phyloP scores from a whole-genome alignment of 768 basidiomycete genomes.

The Bullera alba region DNA sequence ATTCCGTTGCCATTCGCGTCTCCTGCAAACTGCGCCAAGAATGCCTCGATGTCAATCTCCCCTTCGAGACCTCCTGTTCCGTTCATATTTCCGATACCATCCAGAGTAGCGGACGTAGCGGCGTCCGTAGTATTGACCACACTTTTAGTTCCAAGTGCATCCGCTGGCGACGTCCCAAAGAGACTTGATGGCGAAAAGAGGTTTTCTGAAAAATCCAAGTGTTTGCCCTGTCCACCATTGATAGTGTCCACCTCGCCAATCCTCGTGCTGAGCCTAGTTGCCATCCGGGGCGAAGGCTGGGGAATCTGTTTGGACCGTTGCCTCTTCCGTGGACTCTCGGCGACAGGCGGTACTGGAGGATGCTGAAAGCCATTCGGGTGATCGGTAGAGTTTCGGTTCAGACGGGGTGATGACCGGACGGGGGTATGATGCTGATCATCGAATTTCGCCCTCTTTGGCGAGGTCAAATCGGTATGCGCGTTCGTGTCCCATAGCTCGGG shows the following conservation, averaged over 20 bases:
- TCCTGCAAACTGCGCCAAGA: slow-evolving; percentile 12
- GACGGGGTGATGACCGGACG: slow-evolving; percentile 18
- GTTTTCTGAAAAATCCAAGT: slow-evolving; percentile 3
- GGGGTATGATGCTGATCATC: slow-evolving; percentile 5
- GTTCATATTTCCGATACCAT: background rate
- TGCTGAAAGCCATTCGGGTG: background rate
- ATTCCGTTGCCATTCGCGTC: slow-evolving; percentile 7
- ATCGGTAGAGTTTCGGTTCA: slow-evolving; percentile 7
- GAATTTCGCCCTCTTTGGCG: background rate
- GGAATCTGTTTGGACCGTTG: slow-evolving; percentile 11
- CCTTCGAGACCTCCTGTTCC: slow-evolving; percentile 3
- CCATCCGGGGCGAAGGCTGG: slow-evolving; percentile 15
- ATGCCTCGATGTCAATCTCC: slow-evolving; percentile 23
- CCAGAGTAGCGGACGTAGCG: background rate
- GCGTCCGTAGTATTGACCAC: background rate
- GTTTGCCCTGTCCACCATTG: slow-evolving; percentile 1
- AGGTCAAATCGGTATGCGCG: background rate
- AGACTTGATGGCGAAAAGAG: background rate
- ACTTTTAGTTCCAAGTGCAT: background rate
- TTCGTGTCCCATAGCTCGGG: slow-evolving; percentile 24
- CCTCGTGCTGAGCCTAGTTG: slow-evolving; percentile 11
- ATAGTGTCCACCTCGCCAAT: background rate
- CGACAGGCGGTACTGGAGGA: background rate
- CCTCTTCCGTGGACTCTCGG: slow-evolving; percentile 18
- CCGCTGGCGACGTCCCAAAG: slow-evolving; percentile 24